phyloP scores from a whole-genome alignment of 495 filamentous ascomycete species.

The Chaetomidium leptoderma region DNA sequence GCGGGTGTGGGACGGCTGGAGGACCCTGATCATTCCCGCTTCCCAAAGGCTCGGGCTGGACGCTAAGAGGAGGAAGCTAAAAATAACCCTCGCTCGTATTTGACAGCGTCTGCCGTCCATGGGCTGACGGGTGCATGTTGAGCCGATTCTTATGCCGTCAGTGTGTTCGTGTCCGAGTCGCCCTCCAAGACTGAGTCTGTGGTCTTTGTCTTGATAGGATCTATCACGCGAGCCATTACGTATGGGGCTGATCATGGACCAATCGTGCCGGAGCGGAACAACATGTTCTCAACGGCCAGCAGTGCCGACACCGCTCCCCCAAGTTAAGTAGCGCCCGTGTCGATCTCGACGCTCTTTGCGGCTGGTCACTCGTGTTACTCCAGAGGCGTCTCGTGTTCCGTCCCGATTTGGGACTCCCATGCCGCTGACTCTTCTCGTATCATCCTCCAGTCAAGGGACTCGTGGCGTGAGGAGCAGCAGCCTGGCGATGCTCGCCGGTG shows the following conservation, averaged over 20 bases:
- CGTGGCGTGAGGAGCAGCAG: background rate
- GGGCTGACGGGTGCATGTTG: background rate
- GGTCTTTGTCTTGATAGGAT: background rate
- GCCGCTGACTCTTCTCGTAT: constrained; percentile 1
- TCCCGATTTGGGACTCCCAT: background rate
- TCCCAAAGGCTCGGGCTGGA: constrained; percentile 3
- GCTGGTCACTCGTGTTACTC: constrained; percentile 6
- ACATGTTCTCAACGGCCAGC: background rate
- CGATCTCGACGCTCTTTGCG: background rate
- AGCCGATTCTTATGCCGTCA: background rate
- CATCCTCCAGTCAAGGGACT: background rate
- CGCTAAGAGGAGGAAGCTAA: background rate
- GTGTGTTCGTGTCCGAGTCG: background rate
- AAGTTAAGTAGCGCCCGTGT: no score
- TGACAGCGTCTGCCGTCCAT: background rate
- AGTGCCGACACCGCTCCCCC: background rate
- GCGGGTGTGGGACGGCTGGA: background rate
- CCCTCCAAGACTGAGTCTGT: background rate
- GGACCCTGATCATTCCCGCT: background rate
- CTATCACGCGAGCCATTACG: background rate
- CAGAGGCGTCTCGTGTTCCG: background rate
- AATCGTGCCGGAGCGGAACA: constrained; percentile 4
- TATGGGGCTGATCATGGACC: background rate
- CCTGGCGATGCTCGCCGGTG: background rate
- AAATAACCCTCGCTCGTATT: constrained; percentile 9